These are phyloP conservation scores for Colletotrichum lini DNA, from an alignment of 2,329 filamentous ascomycete species.

Conservation along the genomic window DNA sequence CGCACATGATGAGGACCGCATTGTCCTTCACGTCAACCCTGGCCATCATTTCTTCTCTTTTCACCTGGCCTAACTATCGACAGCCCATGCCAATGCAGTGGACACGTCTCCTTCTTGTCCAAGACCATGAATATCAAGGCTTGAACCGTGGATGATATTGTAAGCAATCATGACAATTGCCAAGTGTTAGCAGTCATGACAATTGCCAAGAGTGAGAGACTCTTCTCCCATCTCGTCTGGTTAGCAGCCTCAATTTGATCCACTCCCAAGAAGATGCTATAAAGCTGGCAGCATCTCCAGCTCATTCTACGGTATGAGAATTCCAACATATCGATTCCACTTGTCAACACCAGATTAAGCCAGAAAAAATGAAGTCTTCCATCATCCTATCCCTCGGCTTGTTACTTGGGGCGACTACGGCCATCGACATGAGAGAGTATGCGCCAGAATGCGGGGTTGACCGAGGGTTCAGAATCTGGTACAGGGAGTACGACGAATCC, in stretches of 20 bases:
- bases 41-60: not conserved
- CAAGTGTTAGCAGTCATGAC: not conserved
- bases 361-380: not conserved
- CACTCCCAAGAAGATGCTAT: not conserved
- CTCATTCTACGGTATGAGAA: not conserved
- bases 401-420: not conserved
- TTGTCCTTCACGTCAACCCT: not conserved
- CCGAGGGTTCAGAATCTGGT: not conserved
- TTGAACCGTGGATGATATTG: not conserved
- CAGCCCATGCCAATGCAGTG: not conserved
- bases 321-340: not conserved
- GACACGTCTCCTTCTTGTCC: not conserved
- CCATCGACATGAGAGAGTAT: conserved; percentile 2
- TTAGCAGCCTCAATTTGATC: not conserved
- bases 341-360: not conserved
- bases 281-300: not conserved
- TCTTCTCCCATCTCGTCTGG: not conserved
- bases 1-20: not conserved
- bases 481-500: not conserved
- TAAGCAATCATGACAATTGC: not conserved
- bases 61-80: not conserved
- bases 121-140: not conserved
- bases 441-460: not conserved
- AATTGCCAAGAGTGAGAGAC: too few species aligned
- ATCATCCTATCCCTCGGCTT: not conserved